Evolutionary conservation across 495 filamentous ascomycete genomes (phyloP).

Genomic region (Xylaria flabelliformis): DNA sequence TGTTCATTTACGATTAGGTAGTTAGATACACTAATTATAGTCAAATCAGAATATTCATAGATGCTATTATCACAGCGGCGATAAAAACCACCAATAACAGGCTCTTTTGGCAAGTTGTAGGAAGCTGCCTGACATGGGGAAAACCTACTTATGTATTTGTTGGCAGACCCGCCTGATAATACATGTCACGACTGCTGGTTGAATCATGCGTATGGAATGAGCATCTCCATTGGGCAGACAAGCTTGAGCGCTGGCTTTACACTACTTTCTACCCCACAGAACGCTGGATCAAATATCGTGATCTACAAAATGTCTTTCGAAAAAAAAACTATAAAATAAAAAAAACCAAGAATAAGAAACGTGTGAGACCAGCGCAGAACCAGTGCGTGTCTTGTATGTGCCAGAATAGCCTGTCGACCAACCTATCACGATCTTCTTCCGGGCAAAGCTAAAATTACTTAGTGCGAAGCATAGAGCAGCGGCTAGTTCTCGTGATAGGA

Average conservation of each 20-base stretch:
- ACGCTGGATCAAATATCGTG: not conserved
- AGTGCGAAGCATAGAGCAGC: slow-evolving; percentile 7
- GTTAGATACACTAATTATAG: slow-evolving; percentile 5
- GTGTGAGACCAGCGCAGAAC: not conserved
- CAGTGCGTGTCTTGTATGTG: not conserved
- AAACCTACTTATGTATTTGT: slow-evolving; percentile 3
- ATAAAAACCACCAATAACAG: not conserved
- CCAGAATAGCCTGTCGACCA: not conserved
- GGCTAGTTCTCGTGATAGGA: not conserved
- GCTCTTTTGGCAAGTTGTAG: slow-evolving; percentile 16
- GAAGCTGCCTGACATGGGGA: slow-evolving; percentile 10
- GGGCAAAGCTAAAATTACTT: not conserved
- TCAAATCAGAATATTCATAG: not conserved
- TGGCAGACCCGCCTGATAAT: slow-evolving; percentile 5
- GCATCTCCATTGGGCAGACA: slow-evolving; percentile 1
- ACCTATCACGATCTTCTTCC: slow-evolving; percentile 8
- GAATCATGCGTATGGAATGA: not conserved
- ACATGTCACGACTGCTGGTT: slow-evolving; percentile 7
- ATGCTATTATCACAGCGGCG: not conserved
- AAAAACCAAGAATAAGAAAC: not conserved
- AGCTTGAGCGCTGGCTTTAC: not conserved
- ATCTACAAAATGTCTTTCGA: not conserved
- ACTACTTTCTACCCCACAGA: not conserved
- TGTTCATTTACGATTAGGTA: not conserved
- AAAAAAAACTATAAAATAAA: not conserved